Evolutionary conservation across 1,139 yeast genomes (phyloP), one percentile per base, ranked within the genome.

Genomic region (Wickerhamomyces sp.): DNA sequence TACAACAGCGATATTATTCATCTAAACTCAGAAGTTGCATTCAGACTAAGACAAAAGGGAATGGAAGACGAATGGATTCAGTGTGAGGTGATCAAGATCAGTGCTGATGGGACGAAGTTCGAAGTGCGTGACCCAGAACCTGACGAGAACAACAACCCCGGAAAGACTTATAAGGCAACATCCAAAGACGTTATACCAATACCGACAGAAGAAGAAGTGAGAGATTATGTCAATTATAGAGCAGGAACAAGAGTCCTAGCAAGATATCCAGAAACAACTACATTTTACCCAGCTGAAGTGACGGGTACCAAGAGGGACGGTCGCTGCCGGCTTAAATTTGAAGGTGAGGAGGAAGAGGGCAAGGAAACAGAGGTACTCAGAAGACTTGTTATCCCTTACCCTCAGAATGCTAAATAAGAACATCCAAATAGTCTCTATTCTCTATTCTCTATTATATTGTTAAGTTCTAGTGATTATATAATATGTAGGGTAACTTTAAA

Each of bases 101-200:
- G 81, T 19, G 79, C 80, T 1, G 97, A 90, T 49, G 94, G 95
- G 1, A 66, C 74, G 20, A 77, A 76, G 58, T 84, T 79, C 55
- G 97, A 92, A 61, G 90, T 94, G 12, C 77, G 88, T 49, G 99
- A 94, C 60, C 97, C 97, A 0, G 98, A 94, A 58, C 98, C 98
- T 0, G 98, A 94, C 56, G 97, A 92, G 55, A 76, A 81, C 52
- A 87, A 86, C 47, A 87, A 89, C 45, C 86, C 94, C 2, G 97
- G 97, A 3, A 95, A 85, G 54, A 72, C 86, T 0, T 94, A 84
- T 64, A 83, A 81, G 52, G 90, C 97, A 3, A 79, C 75, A 22
- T 78, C 85, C 68, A 81, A 82, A 54, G 97, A 92, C 52, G 63
- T 94, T 6, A 74, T 92, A 26, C 68, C 82, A 32, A 82, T 94